Evolutionary conservation across 2,329 filamentous ascomycete species (phyloP).

Genomic region (Didymella glomerata): DNA sequence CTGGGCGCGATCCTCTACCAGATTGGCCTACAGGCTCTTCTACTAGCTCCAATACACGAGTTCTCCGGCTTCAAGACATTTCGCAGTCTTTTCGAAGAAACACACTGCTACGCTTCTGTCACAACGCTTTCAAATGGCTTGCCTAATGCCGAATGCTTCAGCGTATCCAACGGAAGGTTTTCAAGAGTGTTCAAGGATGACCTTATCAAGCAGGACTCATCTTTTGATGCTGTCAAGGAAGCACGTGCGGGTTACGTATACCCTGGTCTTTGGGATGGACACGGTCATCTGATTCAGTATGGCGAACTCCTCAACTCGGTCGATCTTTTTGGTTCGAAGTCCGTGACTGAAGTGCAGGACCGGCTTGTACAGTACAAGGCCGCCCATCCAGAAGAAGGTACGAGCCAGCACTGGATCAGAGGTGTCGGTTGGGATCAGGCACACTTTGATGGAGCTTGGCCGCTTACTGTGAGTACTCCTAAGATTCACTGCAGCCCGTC

Average conservation of each 20-base stretch:
- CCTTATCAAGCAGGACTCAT: slow-evolving; percentile 29
- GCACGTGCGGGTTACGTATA: slow-evolving; percentile 63
- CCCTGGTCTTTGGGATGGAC: slow-evolving; percentile 75
- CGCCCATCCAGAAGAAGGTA: slow-evolving; percentile 61
- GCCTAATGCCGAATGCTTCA: slow-evolving; percentile 62
- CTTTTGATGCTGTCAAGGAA: slow-evolving; percentile 44
- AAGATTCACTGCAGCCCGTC: not conserved
- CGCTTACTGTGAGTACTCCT: slow-evolving; percentile 48
- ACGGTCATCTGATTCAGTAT: slow-evolving; percentile 72
- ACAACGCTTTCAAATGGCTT: slow-evolving; percentile 53
- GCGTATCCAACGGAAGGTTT: slow-evolving; percentile 62
- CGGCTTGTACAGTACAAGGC: slow-evolving; percentile 63
- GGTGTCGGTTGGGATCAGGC: slow-evolving; percentile 78
- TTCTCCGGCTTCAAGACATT: slow-evolving; percentile 33
- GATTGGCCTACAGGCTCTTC: slow-evolving; percentile 30
- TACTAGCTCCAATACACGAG: slow-evolving; percentile 28
- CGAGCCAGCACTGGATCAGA: slow-evolving; percentile 67
- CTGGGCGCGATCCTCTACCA: slow-evolving; percentile 43
- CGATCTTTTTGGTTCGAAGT: slow-evolving; percentile 67
- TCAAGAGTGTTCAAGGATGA: slow-evolving; percentile 55
- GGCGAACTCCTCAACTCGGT: slow-evolving; percentile 73
- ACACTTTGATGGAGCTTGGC: slow-evolving; percentile 67
- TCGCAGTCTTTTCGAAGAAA: slow-evolving; percentile 37
- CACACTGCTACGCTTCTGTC: slow-evolving; percentile 57
- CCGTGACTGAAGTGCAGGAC: slow-evolving; percentile 62